Base-by-base conservation (phyloP, 495 filamentous ascomycete species). In the Aspergillus asperescens region DNA sequence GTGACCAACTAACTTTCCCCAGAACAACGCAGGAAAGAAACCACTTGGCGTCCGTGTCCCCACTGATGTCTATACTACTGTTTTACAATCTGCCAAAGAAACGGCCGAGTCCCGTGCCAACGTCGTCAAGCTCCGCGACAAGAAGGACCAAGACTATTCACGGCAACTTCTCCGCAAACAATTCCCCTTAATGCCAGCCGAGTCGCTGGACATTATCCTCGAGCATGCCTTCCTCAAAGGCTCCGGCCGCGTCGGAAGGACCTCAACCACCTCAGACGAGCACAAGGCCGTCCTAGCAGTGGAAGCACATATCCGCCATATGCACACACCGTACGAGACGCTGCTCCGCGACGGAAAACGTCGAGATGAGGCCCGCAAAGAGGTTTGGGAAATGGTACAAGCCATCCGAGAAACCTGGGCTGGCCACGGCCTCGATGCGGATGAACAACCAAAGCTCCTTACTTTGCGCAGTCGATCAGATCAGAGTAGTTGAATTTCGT, bases 241-340 rank as follows among this genome's bases (percentile, higher is more conserved):
- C 4, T 77, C 77, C 7, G 71, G 77, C 7, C 62, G 75, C 20
- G 77, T 81, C 0, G 77, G 77, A 0, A 63, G 78, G 4, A 68
- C 68, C 0, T 53, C 59, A 7, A 68, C 54, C 23, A 61, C 60
- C 7, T 49, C 62, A 0, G 70, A 78, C 32, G 55, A 64, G 20
- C 57, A 61, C 1, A 77, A 73, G 52, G 71, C 69, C 2, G 40
- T 52, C 1, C 46, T 75, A 24, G 78, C 77, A 4, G 73, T 77
- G 2, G 72, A 77, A 43, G 78, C 78, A 15, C 72, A 80, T 63
- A 68, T 80, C 41, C 67, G 78, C 37, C 77, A 80, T 56, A 60
- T 48, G 1, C 69, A 74, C 54, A 80, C 77, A 0, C 54, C 61
- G 4, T 81, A 80, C 47, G 75, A 80, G 8, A 44, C 35, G 7